Base-by-base conservation (phyloP, 306 rosid genomes). In the Prunus mira region DNA sequence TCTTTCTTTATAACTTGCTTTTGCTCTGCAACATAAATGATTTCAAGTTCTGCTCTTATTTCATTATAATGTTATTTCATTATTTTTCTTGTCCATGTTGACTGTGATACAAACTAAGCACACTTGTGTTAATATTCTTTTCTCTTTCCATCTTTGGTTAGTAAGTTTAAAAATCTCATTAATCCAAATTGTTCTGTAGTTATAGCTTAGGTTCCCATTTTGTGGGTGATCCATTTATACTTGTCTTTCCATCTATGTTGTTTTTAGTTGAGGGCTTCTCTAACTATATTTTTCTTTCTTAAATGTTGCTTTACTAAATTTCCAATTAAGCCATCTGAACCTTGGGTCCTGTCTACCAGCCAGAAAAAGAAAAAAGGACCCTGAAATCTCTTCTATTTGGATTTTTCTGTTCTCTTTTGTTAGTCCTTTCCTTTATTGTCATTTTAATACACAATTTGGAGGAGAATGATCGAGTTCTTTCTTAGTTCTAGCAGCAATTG, bases 11-110 rank as follows among this genome's bases (percentile, higher is more conserved):
- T 25, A 24, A 60, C 27, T 15, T 15, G 24, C 22, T 62, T 34
- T 62, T 28, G 6, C 9, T 65, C 47, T 65, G 27, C 69, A 19
- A 61, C 41, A 27, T 61, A 43, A 27, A 61, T 61, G 38, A 61
- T 61, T 65, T 38, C 38, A 32, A 34, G 32, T 56, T 56, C 34
- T 72, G 76, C 76, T 56, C 22, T 71, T 22, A 32, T 54, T 62
- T 62, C 12, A 4, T 62, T 28, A n/a, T 43, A 62, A 13, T 11
- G 25, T 24, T 24, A 24, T 24, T 24, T 60, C 17, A 11, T 25
- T 58, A 19, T 43, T 27, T 24, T 24, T 43, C 22, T 58, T 22
- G 58, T 46, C 27, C 13, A 73, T 58, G 41, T 41, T 22, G 41
- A 57, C 6, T 27, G 32, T 43, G 18, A 22, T 22, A 56, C 66